These are phyloP conservation scores for Ganoderma sinense DNA, from an alignment of 1,284 basidiomycete genomes.

Conservation along the genomic window DNA sequence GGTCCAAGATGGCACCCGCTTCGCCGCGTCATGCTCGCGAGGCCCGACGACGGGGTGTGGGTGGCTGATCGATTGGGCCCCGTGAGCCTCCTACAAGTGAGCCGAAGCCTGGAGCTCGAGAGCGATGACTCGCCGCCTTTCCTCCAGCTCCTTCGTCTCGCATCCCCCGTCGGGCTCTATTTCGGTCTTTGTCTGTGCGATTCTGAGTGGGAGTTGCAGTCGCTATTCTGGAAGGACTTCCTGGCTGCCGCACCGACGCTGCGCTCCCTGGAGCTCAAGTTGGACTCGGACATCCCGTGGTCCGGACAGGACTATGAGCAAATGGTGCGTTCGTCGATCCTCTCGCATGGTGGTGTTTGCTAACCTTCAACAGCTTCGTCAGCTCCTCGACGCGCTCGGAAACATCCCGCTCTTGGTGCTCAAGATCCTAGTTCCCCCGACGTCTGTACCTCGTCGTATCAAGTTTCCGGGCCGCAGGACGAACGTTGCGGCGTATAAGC, in stretches of 20 bases:
- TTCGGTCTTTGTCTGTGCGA: not conserved
- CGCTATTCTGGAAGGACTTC: slow-evolving; percentile 6
- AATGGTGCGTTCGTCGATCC: not conserved
- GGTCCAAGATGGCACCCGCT: slow-evolving; percentile 12
- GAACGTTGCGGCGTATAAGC: not conserved
- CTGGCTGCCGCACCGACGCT: not conserved
- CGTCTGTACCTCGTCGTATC: not conserved
- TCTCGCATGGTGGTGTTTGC: not conserved
- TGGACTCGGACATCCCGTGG: not conserved
- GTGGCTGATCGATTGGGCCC: not conserved
- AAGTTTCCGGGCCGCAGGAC: too few species aligned
- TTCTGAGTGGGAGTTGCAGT: not conserved
- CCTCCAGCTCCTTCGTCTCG: not conserved
- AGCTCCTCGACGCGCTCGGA: not conserved
- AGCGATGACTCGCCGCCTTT: not conserved
- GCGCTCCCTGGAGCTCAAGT: slow-evolving; percentile 11
- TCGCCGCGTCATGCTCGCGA: slow-evolving; percentile 6
- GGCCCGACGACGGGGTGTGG: not conserved
- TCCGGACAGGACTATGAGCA: not conserved
- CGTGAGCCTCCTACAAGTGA: slow-evolving; percentile 8
- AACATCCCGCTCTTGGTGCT: not conserved
- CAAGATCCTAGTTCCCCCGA: slow-evolving; percentile 7
- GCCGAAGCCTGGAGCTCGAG: not conserved
- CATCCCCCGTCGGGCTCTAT: not conserved
- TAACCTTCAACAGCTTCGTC: not conserved